Base-by-base conservation (phyloP, 371 early-diverging fungal genomes). In the Fennellomyces sp. region DNA sequence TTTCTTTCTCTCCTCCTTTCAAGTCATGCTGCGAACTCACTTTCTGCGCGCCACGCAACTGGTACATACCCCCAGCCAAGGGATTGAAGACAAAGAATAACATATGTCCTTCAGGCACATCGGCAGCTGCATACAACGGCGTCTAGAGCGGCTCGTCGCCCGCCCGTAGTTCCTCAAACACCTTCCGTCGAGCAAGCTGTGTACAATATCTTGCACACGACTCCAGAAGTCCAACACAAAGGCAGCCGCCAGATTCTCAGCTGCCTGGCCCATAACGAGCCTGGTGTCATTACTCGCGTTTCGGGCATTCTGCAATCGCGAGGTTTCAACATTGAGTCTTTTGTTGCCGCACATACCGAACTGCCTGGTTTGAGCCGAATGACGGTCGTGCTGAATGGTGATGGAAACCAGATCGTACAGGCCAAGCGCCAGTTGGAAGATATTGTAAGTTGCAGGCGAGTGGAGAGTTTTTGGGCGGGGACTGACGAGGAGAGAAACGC, bases 291-390 rank as follows among this genome's bases (percentile, higher is more conserved):
- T 38, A 90, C 93, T 49, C 86, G 97, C 60, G 89, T 96, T 13
- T 91, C 93, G 12, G 93, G 98, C 13, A 90, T 95, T 55, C 78
- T 98, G 66, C 97, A 97, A 21, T 96, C 90, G 26, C 85, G 98
- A 45, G 94, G 95, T 2, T 96, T 97, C 79, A 98, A 97, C 72
- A 98, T 98, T 72, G 97, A 98, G 68, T 93, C 95, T 8, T 75
- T 98, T 15, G 96, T 98, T 5, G 96, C 94, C 8, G 91, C 93
- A 53, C 91, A 91, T 59, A 98, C 98, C 13, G 96, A 98, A 69
- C 94, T 97, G 8, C 86, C 88, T 3, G 97, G 95, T 60, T 81
- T 98, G 52, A 85, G 87, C 60, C 87, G 98, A 52, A 97, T 98
- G 97, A 98, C 97, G 1, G 87, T 98, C 51, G 95, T 94, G 10